Evolutionary conservation across 2,329 filamentous ascomycete species (phyloP), one percentile per base, ranked within the genome.

Genomic region (Beauveria asiatica): DNA sequence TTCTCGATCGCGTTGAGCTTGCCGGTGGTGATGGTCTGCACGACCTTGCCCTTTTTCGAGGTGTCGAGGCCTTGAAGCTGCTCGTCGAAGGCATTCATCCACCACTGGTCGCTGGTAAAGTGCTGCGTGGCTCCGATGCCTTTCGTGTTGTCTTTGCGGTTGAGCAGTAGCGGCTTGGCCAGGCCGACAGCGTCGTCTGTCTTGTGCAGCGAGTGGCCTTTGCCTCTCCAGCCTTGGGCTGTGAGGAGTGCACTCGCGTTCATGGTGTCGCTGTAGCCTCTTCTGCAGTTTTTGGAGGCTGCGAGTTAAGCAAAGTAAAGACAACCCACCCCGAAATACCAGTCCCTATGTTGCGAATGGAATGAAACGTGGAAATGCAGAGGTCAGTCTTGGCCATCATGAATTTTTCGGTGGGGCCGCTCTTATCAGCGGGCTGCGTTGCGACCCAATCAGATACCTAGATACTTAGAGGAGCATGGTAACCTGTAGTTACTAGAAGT

Each of bases 71-170:
- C 89, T 73, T 94, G 89, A 65, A 97, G 77, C 60, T 92, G 92
- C 71, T 92, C 87, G 74, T 97, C 93, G 66, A 96, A 97, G 11
- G 94, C 94, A 61, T 90, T 88, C 74, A 96, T 81, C 94, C 94
- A 99, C 94, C 94, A 99, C 72, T 96, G 92, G 70, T 97, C 93
- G 66, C 80, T 83, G 23, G 81, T 83, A 63, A 80, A 80, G 64
- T 85, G 82, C 61, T 80, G 78, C 72, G 90, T 91, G 70, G 89
- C 86, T 59, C 93, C 93, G 5, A 97, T 78, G 25, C 93, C 93
- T 57, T 89, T 80, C 30, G 83, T 88, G 72, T 96, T 89, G 67
- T 87, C 82, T 74, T 96, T 96, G 67, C 89, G 87, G 62, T 88
- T 86, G 60, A 96, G 82, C 42, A 96, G 84, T 30, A 97, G 82